Evolutionary conservation across 164 flowering plant species (phyloP), one percentile per base, ranked within the genome.

Genomic region (Nymphaea thermarum): DNA sequence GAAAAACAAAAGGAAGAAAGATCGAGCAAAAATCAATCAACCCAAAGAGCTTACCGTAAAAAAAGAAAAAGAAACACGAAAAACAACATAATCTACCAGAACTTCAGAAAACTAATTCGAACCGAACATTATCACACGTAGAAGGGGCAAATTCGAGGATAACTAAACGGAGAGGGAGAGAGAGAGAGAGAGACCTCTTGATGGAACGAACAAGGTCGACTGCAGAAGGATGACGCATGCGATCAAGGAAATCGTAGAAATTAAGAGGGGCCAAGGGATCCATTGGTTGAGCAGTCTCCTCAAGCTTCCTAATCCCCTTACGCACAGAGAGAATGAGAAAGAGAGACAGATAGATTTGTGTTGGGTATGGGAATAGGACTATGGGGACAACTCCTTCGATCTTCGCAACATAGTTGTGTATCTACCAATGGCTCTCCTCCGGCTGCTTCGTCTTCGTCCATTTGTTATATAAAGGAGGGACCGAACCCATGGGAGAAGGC

Each of bases 181-280:
- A 62, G 64, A 62, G 64, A 62, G 64, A 62, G 12, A 12, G 17
- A 62, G 3, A 82, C 86, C 86, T 84, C 67, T 84, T 81, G 73
- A 82, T 81, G 71, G 83, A 78, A 45, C 84, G 82, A 72, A 84
- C 83, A 64, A 82, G 83, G 77, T 84, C 83, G 44, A 80, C 67
- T 41, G 86, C 73, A 69, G 83, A 78, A 6, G 84, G 84, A 53
- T 81, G 76, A 3, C 81, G 74, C 86, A 84, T 84, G 45, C 84
- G 71, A 62, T 79, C 81, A 5, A 82, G 82, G 64, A 84, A 84
- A 76, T 75, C 81, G 60, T 66, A 72, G 73, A 80, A 82, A 0
- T 69, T 17, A 2, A 74, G 17, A 17, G 60, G 10, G 36, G 66
- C 25, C 25, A 17, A 62, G 42, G 64, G 42, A 12, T 62, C 64